A percentile compares a stretch with the other conserved stretches of the same genome.
phyloP scores from a whole-genome alignment of 2,329 filamentous ascomycete species.

The Phialophora tarda region DNA sequence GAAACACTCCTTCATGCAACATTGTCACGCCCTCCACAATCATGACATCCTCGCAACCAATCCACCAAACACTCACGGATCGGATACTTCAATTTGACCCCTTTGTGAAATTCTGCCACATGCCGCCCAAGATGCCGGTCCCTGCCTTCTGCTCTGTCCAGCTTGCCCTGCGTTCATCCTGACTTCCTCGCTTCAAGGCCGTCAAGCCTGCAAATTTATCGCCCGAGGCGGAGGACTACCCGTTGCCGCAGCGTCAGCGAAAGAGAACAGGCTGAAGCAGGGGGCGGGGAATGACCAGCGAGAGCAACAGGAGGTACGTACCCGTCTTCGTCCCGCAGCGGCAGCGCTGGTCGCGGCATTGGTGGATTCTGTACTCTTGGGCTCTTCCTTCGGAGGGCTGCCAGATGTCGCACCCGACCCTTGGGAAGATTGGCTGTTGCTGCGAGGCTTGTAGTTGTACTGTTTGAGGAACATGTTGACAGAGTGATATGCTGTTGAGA shows the following conservation, averaged over 20 bases:
- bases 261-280: neutral
- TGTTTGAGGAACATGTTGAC: constrained; percentile 40
- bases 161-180: constrained; percentile 31
- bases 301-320: constrained; percentile 23
- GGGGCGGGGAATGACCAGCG: neutral
- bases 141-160: constrained; percentile 37
- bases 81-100: constrained; percentile 32
- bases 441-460: constrained; percentile 38
- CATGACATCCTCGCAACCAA: neutral
- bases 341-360: constrained; percentile 17
- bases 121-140: constrained; percentile 35
- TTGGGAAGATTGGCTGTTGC: constrained; percentile 35
- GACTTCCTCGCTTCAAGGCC: constrained; percentile 33
- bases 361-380: constrained; percentile 19
- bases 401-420: constrained; percentile 19
- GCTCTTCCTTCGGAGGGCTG: constrained; percentile 26
- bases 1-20: neutral
- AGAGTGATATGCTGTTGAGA: too few relatives aligned
- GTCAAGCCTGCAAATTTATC: constrained; percentile 37
- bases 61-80: neutral
- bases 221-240: constrained; percentile 23
- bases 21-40: neutral
- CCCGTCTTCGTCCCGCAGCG: constrained; percentile 35
- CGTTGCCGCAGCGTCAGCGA: constrained; percentile 1
- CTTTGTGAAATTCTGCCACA: constrained; percentile 41